phyloP scores from a whole-genome alignment of 1,284 basidiomycete species.

The Ceratobasidium sp. region DNA sequence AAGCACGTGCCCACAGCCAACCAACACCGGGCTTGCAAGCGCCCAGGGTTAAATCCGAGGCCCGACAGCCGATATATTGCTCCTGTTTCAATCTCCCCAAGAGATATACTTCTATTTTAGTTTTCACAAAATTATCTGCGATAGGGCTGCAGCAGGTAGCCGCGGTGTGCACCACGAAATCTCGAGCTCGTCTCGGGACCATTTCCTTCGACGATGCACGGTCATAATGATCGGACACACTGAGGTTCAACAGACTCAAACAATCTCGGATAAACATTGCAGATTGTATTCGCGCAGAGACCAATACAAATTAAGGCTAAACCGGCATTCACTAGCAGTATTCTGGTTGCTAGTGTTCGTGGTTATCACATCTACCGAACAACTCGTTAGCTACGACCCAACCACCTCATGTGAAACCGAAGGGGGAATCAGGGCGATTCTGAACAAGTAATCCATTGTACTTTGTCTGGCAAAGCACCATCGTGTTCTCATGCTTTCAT shows the following conservation, averaged over 20 bases:
- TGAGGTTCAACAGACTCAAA: background rate
- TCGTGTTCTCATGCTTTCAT: conserved; percentile 7
- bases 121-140: no score
- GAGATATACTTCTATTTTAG: background rate
- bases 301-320: background rate
- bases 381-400: conserved; percentile 4
- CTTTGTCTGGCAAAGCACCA: conserved; percentile 10
- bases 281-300: background rate
- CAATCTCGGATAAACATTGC: conserved; percentile 9
- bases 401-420: background rate
- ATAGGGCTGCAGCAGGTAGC: no score
- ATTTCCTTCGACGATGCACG: no score
- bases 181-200: no score
- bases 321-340: background rate
- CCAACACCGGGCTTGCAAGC: conserved; percentile 26
- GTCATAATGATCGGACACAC: no score
- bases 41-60: conserved; percentile 10
- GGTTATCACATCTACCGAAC: background rate
- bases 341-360: no score
- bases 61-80: background rate
- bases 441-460: conserved; percentile 31
- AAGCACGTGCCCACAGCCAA: conserved; percentile 25
- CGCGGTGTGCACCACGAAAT: no score
- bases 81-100: background rate
- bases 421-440: conserved; percentile 36